Conservation (phyloP, 2,329 filamentous ascomycete genomes). For the Pestalotiopsis sp. region DNA sequence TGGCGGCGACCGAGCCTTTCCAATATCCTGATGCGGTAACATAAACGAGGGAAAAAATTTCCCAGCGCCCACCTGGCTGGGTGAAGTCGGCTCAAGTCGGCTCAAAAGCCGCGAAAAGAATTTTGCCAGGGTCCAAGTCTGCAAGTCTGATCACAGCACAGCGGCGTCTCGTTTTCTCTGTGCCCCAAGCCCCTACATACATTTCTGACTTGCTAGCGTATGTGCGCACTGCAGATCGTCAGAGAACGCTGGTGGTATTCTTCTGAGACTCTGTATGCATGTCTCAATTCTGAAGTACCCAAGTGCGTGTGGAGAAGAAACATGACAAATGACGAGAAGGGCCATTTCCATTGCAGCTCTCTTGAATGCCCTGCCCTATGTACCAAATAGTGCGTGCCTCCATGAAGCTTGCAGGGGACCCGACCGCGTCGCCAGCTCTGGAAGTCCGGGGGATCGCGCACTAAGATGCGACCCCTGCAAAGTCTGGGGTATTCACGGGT, state of each 20-base stretch:
- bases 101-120: background rate
- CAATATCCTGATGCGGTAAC: background rate
- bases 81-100: background rate
- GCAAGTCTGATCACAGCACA: background rate
- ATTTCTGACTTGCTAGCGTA: background rate
- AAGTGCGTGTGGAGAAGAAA: background rate
- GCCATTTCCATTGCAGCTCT: background rate
- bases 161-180: background rate
- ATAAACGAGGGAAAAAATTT: background rate
- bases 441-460: slow-evolving; percentile 11
- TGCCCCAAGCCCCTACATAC: background rate
- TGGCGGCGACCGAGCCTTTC: background rate
- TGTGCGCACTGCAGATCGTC: background rate
- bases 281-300: background rate
- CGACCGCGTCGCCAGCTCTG: background rate
- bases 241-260: background rate
- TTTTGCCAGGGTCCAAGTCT: background rate
- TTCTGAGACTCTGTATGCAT: background rate
- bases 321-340: background rate
- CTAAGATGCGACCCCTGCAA: background rate
- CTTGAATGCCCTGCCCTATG: background rate
- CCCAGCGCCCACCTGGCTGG: background rate
- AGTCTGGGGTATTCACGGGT: slow-evolving; percentile 11
- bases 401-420: background rate
- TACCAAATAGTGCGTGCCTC: background rate